Base-by-base conservation (phyloP, 306 rosid genomes). In the Vigna unguiculata region DNA sequence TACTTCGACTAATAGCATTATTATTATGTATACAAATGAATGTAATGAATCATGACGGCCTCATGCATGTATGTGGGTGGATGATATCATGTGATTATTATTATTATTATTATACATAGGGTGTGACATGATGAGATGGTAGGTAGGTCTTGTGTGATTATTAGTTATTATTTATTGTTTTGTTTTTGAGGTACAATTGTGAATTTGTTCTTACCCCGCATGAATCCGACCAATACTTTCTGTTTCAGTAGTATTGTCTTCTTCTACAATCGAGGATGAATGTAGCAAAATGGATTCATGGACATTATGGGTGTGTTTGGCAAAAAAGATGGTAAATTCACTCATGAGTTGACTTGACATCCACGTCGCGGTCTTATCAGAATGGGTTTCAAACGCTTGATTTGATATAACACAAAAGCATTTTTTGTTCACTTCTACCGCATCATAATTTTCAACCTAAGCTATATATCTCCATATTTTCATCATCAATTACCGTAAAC, bases 151-250 rank as follows among this genome's bases (percentile, higher is more conserved):
- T 24, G 30, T 57, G 63, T 24, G 38, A 57, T 57, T 24, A 57
- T 57, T 24, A 5, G 6, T 9, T 21, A n/a, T 20, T 60, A 45
- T 21, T 14, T 15, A 12, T 30, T 19, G 1, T 65, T 38, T 3
- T 0, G 0, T 3, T 4, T 40, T 40, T 41, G 2, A 22, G 40
- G 49, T 68, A 53, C 69, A 68, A 43, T 66, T 75, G 51, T 74
- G 68, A 80, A 34, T 71, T 82, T 88, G 87, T 84, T 84, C 70
- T 72, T 75, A 84, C 78, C 85, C 63, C 11, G 6, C 43, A 36
- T 20, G 68, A 69, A 52, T 77, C 78, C 57, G 57, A 54, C 79
- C 86, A 87, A 84, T 84, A 78, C 85, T 81, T 75, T 81, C 78
- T 40, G 85, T 62, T 76, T 60, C 64, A 81, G 85, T 7, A 70